These are phyloP conservation scores for Bonia amplexicaulis DNA, from an alignment of 176 grass and related monocot genomes.

Conservation along the genomic window DNA sequence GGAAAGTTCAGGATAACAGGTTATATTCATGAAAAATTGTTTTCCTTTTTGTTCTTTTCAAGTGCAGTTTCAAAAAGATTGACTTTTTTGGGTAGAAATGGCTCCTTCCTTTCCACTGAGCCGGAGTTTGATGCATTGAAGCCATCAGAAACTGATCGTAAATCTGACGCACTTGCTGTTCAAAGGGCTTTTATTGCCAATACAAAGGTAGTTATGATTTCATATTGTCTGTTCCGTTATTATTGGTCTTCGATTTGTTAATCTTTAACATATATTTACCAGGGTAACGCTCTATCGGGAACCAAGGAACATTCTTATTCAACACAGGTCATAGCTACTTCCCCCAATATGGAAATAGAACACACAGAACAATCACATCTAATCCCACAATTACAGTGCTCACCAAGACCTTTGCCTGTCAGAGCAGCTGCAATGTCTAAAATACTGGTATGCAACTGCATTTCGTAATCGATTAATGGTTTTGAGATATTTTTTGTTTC, in stretches of 20 bases:
- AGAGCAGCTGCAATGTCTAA: constrained; percentile 91
- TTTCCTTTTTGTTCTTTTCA: constrained; percentile 6
- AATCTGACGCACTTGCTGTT: constrained; percentile 77
- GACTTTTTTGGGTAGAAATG: constrained; percentile 43
- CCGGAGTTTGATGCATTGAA: constrained; percentile 43
- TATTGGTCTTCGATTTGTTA: background rate
- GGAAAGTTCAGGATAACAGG: constrained; percentile 89
- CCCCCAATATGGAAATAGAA: constrained; percentile 55
- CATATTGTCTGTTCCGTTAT: background rate
- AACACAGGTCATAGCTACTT: constrained; percentile 62
- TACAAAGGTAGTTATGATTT: constrained; percentile 53
- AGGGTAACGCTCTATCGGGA: constrained; percentile 50
- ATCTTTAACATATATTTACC: constrained; percentile 35
- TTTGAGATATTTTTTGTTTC: background rate
- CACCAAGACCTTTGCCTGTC: constrained; percentile 53
- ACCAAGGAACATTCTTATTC: constrained; percentile 63
- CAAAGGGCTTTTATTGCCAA: constrained; percentile 78
- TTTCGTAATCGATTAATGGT: background rate
- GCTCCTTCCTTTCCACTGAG: constrained; percentile 48
- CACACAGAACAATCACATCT: constrained; percentile 23
- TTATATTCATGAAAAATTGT: constrained; percentile 24
- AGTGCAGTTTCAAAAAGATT: background rate
- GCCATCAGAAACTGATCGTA: constrained; percentile 60
- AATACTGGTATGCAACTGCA: constrained; percentile 58
- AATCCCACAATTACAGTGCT: constrained; percentile 54